These are phyloP conservation scores for Corallochytrium limacisporum DNA, from an alignment of 78 protist species.

Conservation along the genomic window DNA sequence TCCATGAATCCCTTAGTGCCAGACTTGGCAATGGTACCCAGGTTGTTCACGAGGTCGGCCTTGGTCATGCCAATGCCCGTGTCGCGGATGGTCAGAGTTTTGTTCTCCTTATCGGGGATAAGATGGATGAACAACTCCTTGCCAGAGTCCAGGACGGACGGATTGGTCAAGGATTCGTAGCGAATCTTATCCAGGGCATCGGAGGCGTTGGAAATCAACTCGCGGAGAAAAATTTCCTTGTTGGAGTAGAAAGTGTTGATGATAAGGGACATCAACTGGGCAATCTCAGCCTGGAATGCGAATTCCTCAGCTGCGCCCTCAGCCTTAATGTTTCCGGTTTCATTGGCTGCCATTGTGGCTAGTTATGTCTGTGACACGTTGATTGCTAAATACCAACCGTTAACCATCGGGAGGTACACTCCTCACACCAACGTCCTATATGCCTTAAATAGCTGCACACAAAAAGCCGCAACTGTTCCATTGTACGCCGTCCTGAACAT, in stretches of 20 bases:
- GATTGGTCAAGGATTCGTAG: slow-evolving; percentile 85
- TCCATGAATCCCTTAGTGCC: slow-evolving; percentile 98
- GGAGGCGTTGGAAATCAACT: slow-evolving; percentile 95
- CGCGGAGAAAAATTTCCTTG: slow-evolving; percentile 98
- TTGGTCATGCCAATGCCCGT: slow-evolving; percentile 99
- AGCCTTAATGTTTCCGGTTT: not conserved
- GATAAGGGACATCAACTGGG: slow-evolving; percentile 88
- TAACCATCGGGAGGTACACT: no score
- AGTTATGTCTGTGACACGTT: no score
- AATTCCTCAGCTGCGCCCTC: slow-evolving; percentile 12
- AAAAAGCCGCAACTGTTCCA: no score
- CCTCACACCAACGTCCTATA: no score
- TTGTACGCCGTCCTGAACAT: no score
- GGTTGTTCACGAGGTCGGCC: slow-evolving; percentile 92
- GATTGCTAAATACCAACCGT: no score
- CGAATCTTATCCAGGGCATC: slow-evolving; percentile 88
- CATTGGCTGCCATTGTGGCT: no score
- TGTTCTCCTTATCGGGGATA: slow-evolving; percentile 79
- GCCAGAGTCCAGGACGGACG: slow-evolving; percentile 61
- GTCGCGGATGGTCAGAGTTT: slow-evolving; percentile 85
- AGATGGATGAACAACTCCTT: slow-evolving; percentile 81
- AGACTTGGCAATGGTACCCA: slow-evolving; percentile 99
- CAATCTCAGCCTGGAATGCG: slow-evolving; percentile 79
- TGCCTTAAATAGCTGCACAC: no score
- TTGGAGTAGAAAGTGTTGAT: slow-evolving; percentile 97